phyloP scores from a whole-genome alignment of 345 rosid genomes.

The Populus deltoides region DNA sequence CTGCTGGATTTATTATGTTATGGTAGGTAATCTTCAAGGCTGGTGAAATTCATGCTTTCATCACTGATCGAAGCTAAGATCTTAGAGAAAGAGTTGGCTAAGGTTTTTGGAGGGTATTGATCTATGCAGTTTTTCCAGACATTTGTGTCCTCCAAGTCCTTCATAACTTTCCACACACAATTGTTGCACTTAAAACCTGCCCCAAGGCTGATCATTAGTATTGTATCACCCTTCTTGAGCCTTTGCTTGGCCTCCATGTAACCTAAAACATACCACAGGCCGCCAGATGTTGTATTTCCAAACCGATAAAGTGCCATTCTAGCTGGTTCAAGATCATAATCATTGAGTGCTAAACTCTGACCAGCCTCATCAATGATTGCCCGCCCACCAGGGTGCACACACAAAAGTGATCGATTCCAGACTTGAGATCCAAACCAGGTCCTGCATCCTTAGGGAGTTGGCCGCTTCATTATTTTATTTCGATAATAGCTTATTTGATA shows the following conservation, averaged over 20 bases:
- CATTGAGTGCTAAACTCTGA: slow-evolving; percentile 9
- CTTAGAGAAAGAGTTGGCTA: slow-evolving; percentile 35
- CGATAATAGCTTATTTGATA: not conserved
- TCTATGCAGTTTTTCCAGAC: no score
- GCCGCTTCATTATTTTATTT: slow-evolving; percentile 26
- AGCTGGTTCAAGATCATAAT: slow-evolving; percentile 29
- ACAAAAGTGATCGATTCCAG: slow-evolving; percentile 30
- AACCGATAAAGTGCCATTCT: slow-evolving; percentile 38
- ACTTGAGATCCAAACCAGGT: slow-evolving; percentile 34
- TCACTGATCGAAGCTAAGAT: slow-evolving; percentile 37
- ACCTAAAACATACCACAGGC: slow-evolving; percentile 32
- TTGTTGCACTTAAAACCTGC: no score
- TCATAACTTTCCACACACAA: no score
- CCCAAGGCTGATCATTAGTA: no score
- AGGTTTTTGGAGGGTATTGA: no score
- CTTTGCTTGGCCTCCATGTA: slow-evolving; percentile 39
- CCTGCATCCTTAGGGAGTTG: slow-evolving; percentile 24
- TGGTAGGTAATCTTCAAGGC: not conserved
- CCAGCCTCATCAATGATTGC: slow-evolving; percentile 30
- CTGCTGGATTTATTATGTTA: not conserved
- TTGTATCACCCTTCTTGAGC: slow-evolving; percentile 27
- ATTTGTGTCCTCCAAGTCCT: no score
- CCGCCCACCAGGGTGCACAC: slow-evolving; percentile 28
- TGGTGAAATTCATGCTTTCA: not conserved
- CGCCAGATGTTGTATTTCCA: slow-evolving; percentile 27